Evolutionary conservation across 495 filamentous ascomycete genomes (phyloP), one percentile per base, ranked within the genome.

Genomic region (Patellaria atrata): DNA sequence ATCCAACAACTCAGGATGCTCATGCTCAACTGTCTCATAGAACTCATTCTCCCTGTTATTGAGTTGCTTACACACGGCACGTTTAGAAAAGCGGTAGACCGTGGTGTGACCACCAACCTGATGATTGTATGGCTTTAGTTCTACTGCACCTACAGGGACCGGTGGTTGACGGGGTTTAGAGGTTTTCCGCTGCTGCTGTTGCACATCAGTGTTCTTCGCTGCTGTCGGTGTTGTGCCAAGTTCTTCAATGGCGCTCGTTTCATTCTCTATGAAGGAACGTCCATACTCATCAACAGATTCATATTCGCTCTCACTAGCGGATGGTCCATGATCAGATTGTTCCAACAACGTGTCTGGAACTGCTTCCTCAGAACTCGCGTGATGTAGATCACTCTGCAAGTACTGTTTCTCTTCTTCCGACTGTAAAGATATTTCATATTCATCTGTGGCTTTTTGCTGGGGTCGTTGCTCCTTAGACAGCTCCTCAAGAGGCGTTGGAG

Each of bases 21-120:
- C 69, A 41, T 67, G 70, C 61, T 97, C 89, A 44, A 97, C 77
- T 35, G 76, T 89, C 56, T 97, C 89, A 54, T 97, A 97, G 50
- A 97, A 97, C 57, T 92, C 82, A 59, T 97, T 97, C 50, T 97
- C 89, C 47, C 83, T 65, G 50, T 92, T 96, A 55, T 89, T 96
- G 43, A 97, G 69, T 60, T 92, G 83, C 56, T 97, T 97, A 65
- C 91, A 96, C 12, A 97, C 87, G 35, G 89, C 89, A 42, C 84
- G 74, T 28, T 79, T 72, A 14, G 89, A 96, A 47, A 97, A 96
- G 18, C 89, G 78, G 63, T 93, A 97, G 15, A 97, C 72, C 0
- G 85, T 94, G 1, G 82, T 92, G 58, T 97, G 89, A 1, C 89
- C 89, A 13, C 89, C 89, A 35, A 97, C 89, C 53, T 97, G 89